phyloP scores from a whole-genome alignment of 2,329 filamentous ascomycete species.

The Neurospora sp. region DNA sequence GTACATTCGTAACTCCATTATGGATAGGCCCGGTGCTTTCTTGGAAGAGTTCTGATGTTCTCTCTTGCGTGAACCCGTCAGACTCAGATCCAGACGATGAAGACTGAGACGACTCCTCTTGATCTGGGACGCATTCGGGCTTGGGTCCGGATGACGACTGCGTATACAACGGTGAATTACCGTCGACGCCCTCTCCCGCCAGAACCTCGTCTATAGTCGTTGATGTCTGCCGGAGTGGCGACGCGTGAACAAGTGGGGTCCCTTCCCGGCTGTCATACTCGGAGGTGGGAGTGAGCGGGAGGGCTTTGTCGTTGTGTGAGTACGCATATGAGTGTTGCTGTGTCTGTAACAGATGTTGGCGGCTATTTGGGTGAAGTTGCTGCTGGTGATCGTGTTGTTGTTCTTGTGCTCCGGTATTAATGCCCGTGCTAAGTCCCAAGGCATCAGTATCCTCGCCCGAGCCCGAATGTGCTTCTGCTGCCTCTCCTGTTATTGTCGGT shows the following conservation, averaged over 20 bases:
- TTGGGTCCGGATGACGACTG: neutral
- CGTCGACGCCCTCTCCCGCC: neutral
- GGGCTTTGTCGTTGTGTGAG: constrained; percentile 20
- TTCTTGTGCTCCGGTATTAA: neutral
- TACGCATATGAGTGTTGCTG: constrained; percentile 1
- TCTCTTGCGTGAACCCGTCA: neutral
- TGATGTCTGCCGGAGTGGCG: neutral
- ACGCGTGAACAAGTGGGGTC: constrained; percentile 14
- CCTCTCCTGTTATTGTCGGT: neutral
- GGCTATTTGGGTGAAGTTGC: neutral
- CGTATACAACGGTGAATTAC: constrained; percentile 3
- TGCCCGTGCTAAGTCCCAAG: neutral
- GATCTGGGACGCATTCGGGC: neutral
- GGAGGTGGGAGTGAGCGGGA: constrained; percentile 24
- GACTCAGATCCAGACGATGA: neutral
- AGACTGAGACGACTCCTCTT: neutral
- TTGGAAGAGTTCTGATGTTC: neutral
- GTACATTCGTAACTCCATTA: neutral
- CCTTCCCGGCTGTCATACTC: constrained; percentile 16
- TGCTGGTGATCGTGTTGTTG: neutral
- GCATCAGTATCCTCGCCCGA: neutral
- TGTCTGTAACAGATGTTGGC: neutral
- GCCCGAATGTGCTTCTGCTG: neutral
- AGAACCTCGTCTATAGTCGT: neutral
- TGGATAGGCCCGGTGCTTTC: neutral